These are phyloP conservation scores for Wickerhamomyces strasburgensis DNA, from an alignment of 805 yeast species.

Conservation along the genomic window DNA sequence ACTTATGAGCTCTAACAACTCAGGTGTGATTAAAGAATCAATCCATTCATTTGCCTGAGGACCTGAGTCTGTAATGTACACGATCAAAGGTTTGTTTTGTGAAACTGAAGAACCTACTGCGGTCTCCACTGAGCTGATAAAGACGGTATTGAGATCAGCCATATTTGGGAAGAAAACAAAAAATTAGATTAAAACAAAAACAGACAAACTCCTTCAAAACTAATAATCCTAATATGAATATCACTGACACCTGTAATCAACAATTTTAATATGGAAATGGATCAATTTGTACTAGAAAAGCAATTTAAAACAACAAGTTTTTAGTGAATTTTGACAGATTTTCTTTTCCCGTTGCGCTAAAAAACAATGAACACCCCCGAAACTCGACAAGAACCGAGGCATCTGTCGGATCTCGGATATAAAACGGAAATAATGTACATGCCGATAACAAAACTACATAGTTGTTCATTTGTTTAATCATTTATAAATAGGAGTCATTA, in stretches of 20 bases:
- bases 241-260: too few species aligned
- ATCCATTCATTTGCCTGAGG: slow-evolving; percentile 24
- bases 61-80: slow-evolving; percentile 28
- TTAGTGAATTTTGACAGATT: too few species aligned
- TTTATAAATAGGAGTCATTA: background rate
- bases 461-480: background rate
- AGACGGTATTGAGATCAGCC: slow-evolving; percentile 16
- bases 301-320: too few species aligned
- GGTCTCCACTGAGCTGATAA: slow-evolving; percentile 27
- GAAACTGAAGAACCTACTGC: slow-evolving; percentile 38
- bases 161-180: too few species aligned
- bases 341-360: slow-evolving; percentile 1
- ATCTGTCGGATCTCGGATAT: background rate
- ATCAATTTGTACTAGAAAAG: too few species aligned
- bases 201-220: too few species aligned
- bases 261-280: too few species aligned
- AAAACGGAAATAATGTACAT: background rate
- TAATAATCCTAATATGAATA: too few species aligned
- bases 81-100: slow-evolving; percentile 34
- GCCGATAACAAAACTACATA: background rate
- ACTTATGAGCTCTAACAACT: slow-evolving; percentile 15
- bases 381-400: too few species aligned
- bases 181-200: too few species aligned
- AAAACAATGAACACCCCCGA: too few species aligned
- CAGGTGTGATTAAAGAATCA: slow-evolving; percentile 14